Percentiles rank a stretch among this genome's conserved stretches.
Evolutionary conservation across 192 early-diverging fungal species (phyloP).

Genomic region (Kickxella alabastrina): DNA sequence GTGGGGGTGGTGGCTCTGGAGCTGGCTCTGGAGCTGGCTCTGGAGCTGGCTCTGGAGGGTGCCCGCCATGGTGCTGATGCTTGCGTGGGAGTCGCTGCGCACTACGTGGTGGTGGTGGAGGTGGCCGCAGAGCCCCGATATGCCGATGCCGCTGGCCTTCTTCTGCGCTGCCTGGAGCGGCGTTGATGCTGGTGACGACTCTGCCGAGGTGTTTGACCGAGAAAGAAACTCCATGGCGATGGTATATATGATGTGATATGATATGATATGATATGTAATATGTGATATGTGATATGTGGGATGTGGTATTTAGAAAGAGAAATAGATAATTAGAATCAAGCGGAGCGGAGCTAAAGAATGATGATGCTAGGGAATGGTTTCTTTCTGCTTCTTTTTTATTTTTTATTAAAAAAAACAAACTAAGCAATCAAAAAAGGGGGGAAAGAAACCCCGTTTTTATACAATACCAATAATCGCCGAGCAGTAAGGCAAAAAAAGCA

Average conservation of each 20-base stretch:
- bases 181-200: neutral
- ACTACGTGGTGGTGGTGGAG: neutral
- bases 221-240: too few relatives aligned
- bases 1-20: neutral
- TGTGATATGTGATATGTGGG: too few relatives aligned
- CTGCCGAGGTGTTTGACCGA: neutral
- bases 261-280: too few relatives aligned
- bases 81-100: neutral
- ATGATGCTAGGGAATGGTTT: too few relatives aligned
- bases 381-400: too few relatives aligned
- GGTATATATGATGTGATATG: too few relatives aligned
- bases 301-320: neutral
- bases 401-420: too few relatives aligned
- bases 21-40: too few relatives aligned
- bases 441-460: neutral
- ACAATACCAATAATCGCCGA: too few relatives aligned
- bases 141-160: neutral
- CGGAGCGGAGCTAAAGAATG: too few relatives aligned
- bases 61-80: neutral
- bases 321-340: neutral
- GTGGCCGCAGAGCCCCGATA: slow-evolving; percentile 1
- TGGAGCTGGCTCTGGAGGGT: too few relatives aligned
- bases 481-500: neutral
- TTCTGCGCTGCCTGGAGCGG: neutral
- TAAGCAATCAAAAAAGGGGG: neutral